Percentiles rank a stretch among this genome's conserved stretches.
These are phyloP conservation scores for Aspergillus udagawae DNA, from an alignment of 2,329 filamentous ascomycete species.

Conservation along the genomic window DNA sequence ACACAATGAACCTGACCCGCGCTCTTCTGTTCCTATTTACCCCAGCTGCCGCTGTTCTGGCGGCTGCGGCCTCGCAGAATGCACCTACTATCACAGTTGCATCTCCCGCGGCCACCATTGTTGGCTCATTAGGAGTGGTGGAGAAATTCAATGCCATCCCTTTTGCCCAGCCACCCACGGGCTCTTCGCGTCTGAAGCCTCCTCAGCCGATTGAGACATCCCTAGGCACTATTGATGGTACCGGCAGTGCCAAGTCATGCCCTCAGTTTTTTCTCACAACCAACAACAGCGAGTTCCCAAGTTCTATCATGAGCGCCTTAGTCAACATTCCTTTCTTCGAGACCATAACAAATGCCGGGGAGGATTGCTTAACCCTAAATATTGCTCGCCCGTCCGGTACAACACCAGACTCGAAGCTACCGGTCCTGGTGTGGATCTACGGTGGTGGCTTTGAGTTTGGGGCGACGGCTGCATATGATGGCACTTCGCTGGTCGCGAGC, in stretches of 20 bases:
- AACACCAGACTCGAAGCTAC: conserved; percentile 53
- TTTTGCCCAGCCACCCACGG: conserved; percentile 67
- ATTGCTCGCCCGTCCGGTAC: conserved; percentile 58
- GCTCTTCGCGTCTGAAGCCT: conserved; percentile 63
- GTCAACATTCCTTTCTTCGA: conserved; percentile 58
- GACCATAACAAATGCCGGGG: conserved; percentile 49
- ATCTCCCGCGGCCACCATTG: conserved; percentile 51
- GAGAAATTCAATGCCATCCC: conserved; percentile 73
- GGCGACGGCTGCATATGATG: conserved; percentile 45
- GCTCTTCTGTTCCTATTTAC: conserved; percentile 8
- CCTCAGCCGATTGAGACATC: conserved; percentile 58
- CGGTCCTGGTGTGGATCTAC: conserved; percentile 68
- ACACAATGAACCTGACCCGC: conserved; percentile 5
- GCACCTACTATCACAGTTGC: conserved; percentile 53
- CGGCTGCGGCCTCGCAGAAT: conserved; percentile 33
- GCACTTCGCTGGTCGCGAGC: conserved; percentile 26
- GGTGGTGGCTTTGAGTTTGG: conserved; percentile 53
- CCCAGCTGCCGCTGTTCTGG: conserved; percentile 9
- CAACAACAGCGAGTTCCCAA: conserved; percentile 38
- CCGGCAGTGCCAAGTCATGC: conserved; percentile 57
- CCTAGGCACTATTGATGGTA: conserved; percentile 61
- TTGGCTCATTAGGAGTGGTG: conserved; percentile 40
- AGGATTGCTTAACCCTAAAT: conserved; percentile 62
- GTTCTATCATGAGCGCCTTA: conserved; percentile 48
- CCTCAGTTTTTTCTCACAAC: conserved; percentile 66